Conservation (phyloP, 495 filamentous ascomycete genomes). For the Podospora pseudoanserina region DNA sequence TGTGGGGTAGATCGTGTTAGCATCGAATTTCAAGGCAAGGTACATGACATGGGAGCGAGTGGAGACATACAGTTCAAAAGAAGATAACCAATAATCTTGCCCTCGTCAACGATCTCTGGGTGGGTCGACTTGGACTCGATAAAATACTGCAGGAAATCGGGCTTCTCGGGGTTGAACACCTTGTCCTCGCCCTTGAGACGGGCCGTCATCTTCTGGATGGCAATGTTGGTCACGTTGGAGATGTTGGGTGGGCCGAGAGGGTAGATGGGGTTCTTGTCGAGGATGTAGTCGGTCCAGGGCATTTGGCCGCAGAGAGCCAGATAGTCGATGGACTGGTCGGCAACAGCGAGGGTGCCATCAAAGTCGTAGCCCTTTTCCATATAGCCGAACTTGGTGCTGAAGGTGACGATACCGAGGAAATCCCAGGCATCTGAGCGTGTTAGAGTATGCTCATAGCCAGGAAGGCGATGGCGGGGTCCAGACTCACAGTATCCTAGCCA, state of each 20-base stretch:
- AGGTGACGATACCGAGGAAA: constrained; percentile 44
- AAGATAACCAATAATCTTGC: constrained; percentile 25
- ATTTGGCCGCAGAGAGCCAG: constrained; percentile 28
- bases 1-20: constrained; percentile 1
- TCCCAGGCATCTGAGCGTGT: constrained; percentile 34
- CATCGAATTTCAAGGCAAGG: background rate
- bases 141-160: constrained; percentile 32
- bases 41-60: background rate
- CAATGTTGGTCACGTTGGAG: constrained; percentile 23
- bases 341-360: constrained; percentile 25
- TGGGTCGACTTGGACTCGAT: constrained; percentile 28
- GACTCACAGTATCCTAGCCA: constrained; percentile 29
- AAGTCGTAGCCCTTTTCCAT: constrained; percentile 26
- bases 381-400: constrained; percentile 35
- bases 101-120: constrained; percentile 29
- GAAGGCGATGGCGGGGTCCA: background rate
- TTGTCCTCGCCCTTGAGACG: constrained; percentile 26
- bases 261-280: constrained; percentile 32
- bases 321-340: constrained; percentile 27
- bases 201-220: constrained; percentile 21
- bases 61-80: constrained; percentile 32
- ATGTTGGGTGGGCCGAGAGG: constrained; percentile 24
- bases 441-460: background rate
- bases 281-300: constrained; percentile 29
- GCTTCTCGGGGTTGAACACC: constrained; percentile 17